Conservation (phyloP, 495 filamentous ascomycete genomes). For the Aspergillus nanangensis region DNA sequence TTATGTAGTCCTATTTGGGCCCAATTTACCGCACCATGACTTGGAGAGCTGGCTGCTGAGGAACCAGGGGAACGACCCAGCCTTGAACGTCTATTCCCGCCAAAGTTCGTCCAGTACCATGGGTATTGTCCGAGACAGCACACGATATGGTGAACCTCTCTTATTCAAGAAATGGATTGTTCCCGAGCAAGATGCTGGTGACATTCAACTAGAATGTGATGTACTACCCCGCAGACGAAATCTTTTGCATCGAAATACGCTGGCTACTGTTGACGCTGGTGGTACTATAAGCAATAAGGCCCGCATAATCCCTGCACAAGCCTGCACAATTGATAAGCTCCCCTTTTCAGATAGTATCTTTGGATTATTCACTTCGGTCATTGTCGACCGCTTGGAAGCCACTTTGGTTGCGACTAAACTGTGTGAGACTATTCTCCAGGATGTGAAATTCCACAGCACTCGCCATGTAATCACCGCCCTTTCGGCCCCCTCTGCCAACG, state of each 20-base stretch:
- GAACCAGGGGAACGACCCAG: slow-evolving; percentile 19
- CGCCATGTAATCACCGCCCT: slow-evolving; percentile 68
- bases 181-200: neutral
- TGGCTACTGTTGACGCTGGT: neutral
- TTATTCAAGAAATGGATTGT: slow-evolving; percentile 26
- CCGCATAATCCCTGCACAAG: slow-evolving; percentile 16
- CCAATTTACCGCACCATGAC: slow-evolving; percentile 13
- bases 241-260: slow-evolving; percentile 21
- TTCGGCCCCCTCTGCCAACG: slow-evolving; percentile 57
- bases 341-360: slow-evolving; percentile 59
- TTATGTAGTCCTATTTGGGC: slow-evolving; percentile 39
- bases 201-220: slow-evolving; percentile 26
- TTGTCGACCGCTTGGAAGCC: slow-evolving; percentile 65
- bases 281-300: slow-evolving; percentile 15
- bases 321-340: slow-evolving; percentile 48
- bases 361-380: slow-evolving; percentile 68
- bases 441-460: slow-evolving; percentile 49
- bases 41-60: slow-evolving; percentile 20
- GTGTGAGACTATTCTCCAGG: slow-evolving; percentile 53
- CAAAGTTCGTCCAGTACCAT: slow-evolving; percentile 2
- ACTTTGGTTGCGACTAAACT: slow-evolving; percentile 60
- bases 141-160: slow-evolving; percentile 23
- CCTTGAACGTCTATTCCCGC: slow-evolving; percentile 18
- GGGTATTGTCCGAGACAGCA: slow-evolving; percentile 29
- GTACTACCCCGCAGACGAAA: slow-evolving; percentile 27